Percentiles rank a stretch among this genome's conserved stretches.
These are phyloP conservation scores for Eragrostis nindensis DNA, from an alignment of 176 grass and related monocot genomes.

Conservation along the genomic window DNA sequence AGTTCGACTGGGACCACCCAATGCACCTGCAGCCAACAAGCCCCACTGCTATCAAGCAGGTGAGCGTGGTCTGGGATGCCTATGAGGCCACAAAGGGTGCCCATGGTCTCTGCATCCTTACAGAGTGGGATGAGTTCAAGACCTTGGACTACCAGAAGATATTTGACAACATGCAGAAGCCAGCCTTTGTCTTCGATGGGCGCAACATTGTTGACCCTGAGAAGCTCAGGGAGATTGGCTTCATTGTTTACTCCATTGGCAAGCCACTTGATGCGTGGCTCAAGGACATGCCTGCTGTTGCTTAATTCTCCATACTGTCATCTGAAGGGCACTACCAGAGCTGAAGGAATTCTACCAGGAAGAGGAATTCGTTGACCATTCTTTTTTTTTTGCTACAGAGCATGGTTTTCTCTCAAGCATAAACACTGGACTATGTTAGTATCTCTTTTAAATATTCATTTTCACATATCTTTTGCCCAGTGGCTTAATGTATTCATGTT, in stretches of 20 bases:
- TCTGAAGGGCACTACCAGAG: too few species aligned
- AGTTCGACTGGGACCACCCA: constrained; percentile 96
- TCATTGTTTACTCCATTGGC: constrained; percentile 90
- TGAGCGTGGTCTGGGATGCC: constrained; percentile 76
- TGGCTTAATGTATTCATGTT: too few species aligned
- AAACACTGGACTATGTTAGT: too few species aligned
- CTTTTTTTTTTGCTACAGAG: too few species aligned
- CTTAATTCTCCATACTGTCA: constrained; percentile 29
- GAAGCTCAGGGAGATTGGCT: constrained; percentile 92
- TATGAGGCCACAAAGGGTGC: constrained; percentile 84
- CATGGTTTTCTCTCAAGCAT: too few species aligned
- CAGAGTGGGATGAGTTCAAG: constrained; percentile 95
- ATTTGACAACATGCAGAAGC: constrained; percentile 90
- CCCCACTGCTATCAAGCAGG: constrained; percentile 84
- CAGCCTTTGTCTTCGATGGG: constrained; percentile 77
- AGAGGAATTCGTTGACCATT: too few species aligned
- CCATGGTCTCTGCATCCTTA: constrained; percentile 85
- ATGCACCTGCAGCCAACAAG: constrained; percentile 88
- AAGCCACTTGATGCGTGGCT: constrained; percentile 87
- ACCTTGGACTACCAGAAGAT: constrained; percentile 80
- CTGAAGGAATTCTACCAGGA: too few species aligned
- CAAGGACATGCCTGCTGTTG: constrained; percentile 89
- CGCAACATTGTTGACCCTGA: constrained; percentile 71
- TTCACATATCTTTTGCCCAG: too few species aligned
- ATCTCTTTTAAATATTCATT: too few species aligned